Conservation (phyloP, 2,329 filamentous ascomycete species). For the Domatiomyces globalis region DNA sequence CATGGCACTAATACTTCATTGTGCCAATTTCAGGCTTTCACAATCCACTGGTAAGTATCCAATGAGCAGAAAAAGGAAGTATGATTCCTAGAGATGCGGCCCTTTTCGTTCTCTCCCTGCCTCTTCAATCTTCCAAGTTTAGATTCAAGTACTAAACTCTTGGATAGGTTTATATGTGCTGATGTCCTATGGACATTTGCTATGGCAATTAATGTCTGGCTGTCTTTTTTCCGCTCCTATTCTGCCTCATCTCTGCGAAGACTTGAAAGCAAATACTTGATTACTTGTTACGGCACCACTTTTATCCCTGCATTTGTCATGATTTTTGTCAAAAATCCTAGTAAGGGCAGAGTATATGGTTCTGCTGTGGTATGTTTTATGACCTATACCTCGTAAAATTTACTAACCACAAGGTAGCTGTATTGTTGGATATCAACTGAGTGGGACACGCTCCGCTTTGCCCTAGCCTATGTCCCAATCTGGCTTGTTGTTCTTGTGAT, state of each 20-base stretch:
- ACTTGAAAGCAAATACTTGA: slow-evolving; percentile 57
- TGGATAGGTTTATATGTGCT: slow-evolving; percentile 57
- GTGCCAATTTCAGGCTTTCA: slow-evolving; percentile 62
- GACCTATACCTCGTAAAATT: neutral
- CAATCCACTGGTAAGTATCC: slow-evolving; percentile 64
- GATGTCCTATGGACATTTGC: slow-evolving; percentile 64
- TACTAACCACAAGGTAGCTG: slow-evolving; percentile 28
- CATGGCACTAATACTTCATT: slow-evolving; percentile 39
- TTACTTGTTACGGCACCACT: slow-evolving; percentile 58
- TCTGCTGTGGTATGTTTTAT: slow-evolving; percentile 43
- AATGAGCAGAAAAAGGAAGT: no score
- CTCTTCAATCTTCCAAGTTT: neutral
- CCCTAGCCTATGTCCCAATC: slow-evolving; percentile 50
- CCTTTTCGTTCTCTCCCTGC: no score
- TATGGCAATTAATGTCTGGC: slow-evolving; percentile 72
- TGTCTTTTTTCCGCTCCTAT: slow-evolving; percentile 66
- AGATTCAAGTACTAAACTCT: neutral
- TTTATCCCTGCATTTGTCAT: slow-evolving; percentile 54
- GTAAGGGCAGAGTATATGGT: slow-evolving; percentile 51
- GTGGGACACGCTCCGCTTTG: slow-evolving; percentile 60
- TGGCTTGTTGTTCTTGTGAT: slow-evolving; percentile 30
- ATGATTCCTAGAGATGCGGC: no score
- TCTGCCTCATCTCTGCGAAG: slow-evolving; percentile 48
- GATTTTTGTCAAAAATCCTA: slow-evolving; percentile 46
- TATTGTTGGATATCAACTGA: slow-evolving; percentile 65